Evolutionary conservation across 306 rosid species (phyloP), one percentile per base, ranked within the genome.

Genomic region (Bauhinia variegata): DNA sequence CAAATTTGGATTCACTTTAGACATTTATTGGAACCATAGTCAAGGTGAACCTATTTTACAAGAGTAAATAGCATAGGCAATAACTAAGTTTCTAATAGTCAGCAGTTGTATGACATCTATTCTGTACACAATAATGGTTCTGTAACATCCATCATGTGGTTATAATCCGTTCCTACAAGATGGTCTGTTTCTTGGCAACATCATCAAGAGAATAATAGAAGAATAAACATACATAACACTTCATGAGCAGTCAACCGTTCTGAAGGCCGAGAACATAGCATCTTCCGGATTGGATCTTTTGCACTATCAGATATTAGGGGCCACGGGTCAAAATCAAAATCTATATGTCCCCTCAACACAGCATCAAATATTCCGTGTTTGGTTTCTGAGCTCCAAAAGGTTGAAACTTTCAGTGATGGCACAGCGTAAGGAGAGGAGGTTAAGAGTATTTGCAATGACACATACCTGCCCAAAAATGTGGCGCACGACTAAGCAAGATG

Each of bases 291-390:
- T 11, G 88, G 79, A 72, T 88, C 96, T 84, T 91, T 91, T 55
- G 78, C 97, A 47, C 97, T 91, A 34, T 83, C 81, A 47, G 97
- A 88, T 73, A 91, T 91, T 64, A 86, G 30, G 31, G 97, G 97
- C 97, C 97, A 91, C 13, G 97, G 97, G 10, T 88, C 96, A 23
- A 96, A 91, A 15, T 88, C 97, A 62, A 91, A 91, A 79, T 91
- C 97, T 75, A 91, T 86, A 57, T 86, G 82, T 58, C 96, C 97
- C 88, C 88, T 91, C 88, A 91, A 80, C 51, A 91, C 97, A 0
- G 96, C 93, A 83, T 91, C 96, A 62, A 91, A 91, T 74, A 91
- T 91, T 53, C 97, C 97, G 69, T 91, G 97, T 83, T 91, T 96
- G 64, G 97, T 91, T 83, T 91, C 97, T 91, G 83, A 60, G 63